Evolutionary conservation across 192 early-diverging fungal species (phyloP).

Genomic region (Backusella parvicylindrica): DNA sequence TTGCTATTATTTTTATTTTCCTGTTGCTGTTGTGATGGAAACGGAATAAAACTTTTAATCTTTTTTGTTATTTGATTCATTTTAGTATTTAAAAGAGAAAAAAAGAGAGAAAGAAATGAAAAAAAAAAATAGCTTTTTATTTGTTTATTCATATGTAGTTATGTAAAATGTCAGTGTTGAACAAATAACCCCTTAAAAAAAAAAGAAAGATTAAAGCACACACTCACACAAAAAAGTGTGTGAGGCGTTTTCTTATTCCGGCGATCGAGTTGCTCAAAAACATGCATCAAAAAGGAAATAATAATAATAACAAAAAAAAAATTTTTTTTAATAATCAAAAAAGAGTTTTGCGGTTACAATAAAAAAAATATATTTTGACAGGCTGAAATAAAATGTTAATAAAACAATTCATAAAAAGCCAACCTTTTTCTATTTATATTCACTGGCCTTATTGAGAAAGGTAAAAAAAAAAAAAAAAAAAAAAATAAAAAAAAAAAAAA

Average conservation of each 20-base stretch:
- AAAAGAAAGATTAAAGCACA: background rate
- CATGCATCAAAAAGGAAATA: slow-evolving; percentile 1
- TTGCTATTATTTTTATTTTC: background rate
- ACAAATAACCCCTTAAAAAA: background rate
- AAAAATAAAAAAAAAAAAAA: background rate
- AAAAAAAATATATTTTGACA: background rate
- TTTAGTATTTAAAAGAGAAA: background rate
- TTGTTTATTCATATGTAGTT: background rate
- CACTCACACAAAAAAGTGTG: background rate
- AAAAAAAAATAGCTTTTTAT: background rate
- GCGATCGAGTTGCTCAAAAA: background rate
- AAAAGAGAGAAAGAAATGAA: background rate
- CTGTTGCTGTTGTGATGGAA: background rate
- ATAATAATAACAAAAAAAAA: background rate
- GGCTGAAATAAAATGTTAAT: background rate
- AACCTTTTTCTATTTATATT: slow-evolving; percentile 42
- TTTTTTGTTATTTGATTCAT: background rate
- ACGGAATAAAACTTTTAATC: background rate
- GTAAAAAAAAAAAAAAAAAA: slow-evolving; percentile 11
- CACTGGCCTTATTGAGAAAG: slow-evolving; percentile 60
- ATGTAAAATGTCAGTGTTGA: slow-evolving; percentile 1
- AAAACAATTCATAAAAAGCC: background rate
- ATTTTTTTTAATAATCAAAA: background rate
- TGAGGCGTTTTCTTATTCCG: slow-evolving; percentile 3
- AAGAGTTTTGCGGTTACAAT: background rate